Evolutionary conservation across 75 land plant genomes (phyloP), one percentile per base, ranked within the genome.

Genomic region (Cryptomeria japonica): DNA sequence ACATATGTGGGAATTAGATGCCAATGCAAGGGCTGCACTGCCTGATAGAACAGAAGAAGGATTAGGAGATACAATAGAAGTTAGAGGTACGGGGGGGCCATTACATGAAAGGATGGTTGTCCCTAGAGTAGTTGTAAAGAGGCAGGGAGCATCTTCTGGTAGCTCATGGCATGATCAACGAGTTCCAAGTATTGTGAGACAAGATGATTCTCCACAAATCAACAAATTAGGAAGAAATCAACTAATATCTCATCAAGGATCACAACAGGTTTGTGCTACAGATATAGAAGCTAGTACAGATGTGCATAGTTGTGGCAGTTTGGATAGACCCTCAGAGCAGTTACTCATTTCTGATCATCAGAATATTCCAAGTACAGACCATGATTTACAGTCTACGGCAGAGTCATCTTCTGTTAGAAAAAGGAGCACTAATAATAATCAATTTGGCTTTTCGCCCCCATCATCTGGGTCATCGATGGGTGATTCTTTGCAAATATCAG

Each of bases 1-100:
- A 76, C 87, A 87, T 39, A 95, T 97, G 99, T 95, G 95, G 96
- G 93, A 94, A 84, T 39, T 84, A 61, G 95, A 94, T 78, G 94
- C 93, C 47, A 84, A 93, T 83, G 87, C 87, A 47, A 92, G 70
- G 86, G 89, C 89, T 53, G 87, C 87, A 41, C 80, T 89, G 49
- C 86, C 90, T 3, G 90, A 92, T 86, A 94, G 90, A 25, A 84
- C 85, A 56, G 88, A 92, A 88, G 98, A 95, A 90, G 94, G 86
- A 44, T 93, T 94, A 15, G 89, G 90, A 80, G 98, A 97, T 70
- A 94, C 94, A 70, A 88, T 91, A n/a, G 92, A 88, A 85, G 90
- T 91, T 42, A 37, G 82, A 73, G 89, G 89, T 75, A 87, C 89
- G n/a, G 93, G 89, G 61, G 93, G 90, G 16, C 89, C 88, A 8